These are phyloP conservation scores for Trebouxia gelatinosa DNA, from an alignment of 163 green algal species.

Conservation along the genomic window DNA sequence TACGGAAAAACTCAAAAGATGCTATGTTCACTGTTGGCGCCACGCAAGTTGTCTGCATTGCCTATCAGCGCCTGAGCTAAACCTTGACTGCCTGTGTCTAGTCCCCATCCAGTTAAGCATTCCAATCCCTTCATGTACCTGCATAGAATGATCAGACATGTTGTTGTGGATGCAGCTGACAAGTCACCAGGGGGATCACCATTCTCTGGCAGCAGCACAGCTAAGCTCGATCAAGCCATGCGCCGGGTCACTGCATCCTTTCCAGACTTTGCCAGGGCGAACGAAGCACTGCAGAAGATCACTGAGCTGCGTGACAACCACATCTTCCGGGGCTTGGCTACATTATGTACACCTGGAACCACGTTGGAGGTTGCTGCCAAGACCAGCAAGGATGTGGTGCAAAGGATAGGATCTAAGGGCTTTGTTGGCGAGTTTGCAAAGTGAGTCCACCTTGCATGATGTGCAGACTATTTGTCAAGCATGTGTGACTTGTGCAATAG, in stretches of 20 bases:
- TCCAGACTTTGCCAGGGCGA: slow-evolving; percentile 24
- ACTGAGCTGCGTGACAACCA: slow-evolving; percentile 51
- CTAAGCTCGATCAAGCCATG: slow-evolving; percentile 1
- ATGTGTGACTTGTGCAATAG: too few species aligned
- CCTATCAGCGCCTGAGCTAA: background rate
- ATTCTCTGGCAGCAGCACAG: background rate
- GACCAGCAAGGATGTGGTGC: slow-evolving; percentile 42
- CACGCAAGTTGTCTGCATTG: too few species aligned
- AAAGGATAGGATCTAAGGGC: slow-evolving; percentile 45
- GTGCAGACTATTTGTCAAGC: too few species aligned
- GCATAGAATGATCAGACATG: background rate
- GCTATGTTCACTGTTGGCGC: background rate
- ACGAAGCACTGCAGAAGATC: slow-evolving; percentile 49
- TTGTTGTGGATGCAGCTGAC: background rate
- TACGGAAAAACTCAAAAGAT: background rate
- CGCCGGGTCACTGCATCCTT: slow-evolving; percentile 30
- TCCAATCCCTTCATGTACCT: too few species aligned
- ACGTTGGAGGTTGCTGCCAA: slow-evolving; percentile 18
- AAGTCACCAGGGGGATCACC: background rate
- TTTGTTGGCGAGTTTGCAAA: slow-evolving; percentile 34
- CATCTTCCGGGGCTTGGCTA: slow-evolving; percentile 48
- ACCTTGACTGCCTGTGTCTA: background rate
- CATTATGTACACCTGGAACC: slow-evolving; percentile 35
- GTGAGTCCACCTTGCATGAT: too few species aligned
- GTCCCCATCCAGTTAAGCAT: too few species aligned